A percentile compares a stretch with the other conserved stretches of the same genome.
These are phyloP conservation scores for Adansonia rubrostipa DNA, from an alignment of 441 rosid species.

Conservation along the genomic window DNA sequence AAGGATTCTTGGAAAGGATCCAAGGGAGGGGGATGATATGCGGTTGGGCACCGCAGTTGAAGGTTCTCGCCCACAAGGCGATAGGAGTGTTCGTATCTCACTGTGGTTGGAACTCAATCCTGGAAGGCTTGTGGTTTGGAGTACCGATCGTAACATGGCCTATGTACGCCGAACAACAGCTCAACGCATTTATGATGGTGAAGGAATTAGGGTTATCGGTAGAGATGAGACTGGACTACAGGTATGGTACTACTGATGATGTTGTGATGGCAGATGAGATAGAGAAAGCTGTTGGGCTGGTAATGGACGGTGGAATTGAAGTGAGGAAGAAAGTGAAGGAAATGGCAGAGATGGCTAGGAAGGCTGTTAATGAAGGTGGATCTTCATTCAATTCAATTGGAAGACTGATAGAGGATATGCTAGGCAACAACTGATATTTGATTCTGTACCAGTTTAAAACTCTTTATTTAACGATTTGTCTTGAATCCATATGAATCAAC, in stretches of 20 bases:
- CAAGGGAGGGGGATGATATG: constrained; percentile 48
- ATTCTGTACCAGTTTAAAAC: too few species aligned
- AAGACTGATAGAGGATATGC: constrained; percentile 36
- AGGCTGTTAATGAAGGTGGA: constrained; percentile 44
- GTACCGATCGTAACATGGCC: constrained; percentile 60
- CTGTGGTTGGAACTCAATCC: constrained; percentile 59
- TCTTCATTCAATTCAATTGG: constrained; percentile 43
- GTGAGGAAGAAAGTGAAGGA: constrained; percentile 45
- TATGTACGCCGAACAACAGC: constrained; percentile 58
- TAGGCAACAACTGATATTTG: constrained; percentile 13
- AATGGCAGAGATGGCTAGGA: constrained; percentile 40
- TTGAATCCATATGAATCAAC: too few species aligned
- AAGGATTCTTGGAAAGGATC: constrained; percentile 50
- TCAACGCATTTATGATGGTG: constrained; percentile 50
- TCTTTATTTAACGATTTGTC: too few species aligned
- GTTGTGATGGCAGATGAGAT: constrained; percentile 43
- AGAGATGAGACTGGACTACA: constrained; percentile 49
- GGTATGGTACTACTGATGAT: constrained; percentile 1
- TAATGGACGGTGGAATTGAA: constrained; percentile 38
- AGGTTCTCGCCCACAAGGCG: constrained; percentile 47
- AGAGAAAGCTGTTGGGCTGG: constrained; percentile 33
- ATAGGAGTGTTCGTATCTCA: constrained; percentile 58
- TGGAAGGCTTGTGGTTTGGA: constrained; percentile 59
- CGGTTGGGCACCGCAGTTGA: constrained; percentile 58
- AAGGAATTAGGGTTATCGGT: constrained; percentile 46